phyloP scores from a whole-genome alignment of 768 basidiomycete species.

The Amanita inopinata region DNA sequence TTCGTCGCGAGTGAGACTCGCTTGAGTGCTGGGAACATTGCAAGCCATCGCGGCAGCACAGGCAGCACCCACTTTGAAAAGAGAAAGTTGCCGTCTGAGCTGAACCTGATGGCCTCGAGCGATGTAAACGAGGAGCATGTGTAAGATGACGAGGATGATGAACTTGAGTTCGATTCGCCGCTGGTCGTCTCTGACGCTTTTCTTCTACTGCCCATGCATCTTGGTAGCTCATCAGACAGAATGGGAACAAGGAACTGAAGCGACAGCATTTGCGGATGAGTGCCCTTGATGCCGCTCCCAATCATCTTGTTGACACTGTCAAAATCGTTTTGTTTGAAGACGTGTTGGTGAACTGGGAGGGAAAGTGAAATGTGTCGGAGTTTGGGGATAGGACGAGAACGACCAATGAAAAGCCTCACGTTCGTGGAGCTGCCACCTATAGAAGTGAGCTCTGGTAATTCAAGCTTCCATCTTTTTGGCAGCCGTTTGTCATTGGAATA shows the following conservation, averaged over 20 bases:
- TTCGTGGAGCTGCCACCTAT: slow-evolving; percentile 15
- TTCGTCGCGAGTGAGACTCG: slow-evolving; percentile 12
- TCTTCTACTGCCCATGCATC: neutral
- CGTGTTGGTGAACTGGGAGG: slow-evolving; percentile 15
- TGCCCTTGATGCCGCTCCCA: slow-evolving; percentile 1
- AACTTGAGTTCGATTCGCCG: neutral
- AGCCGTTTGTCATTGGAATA: slow-evolving; percentile 4
- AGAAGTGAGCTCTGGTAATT: slow-evolving; percentile 12
- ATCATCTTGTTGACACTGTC: slow-evolving; percentile 12
- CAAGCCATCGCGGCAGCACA: slow-evolving; percentile 14
- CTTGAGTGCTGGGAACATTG: slow-evolving; percentile 13
- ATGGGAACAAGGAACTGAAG: slow-evolving; percentile 15
- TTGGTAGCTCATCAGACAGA: slow-evolving; percentile 2
- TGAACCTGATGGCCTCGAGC: slow-evolving; percentile 11
- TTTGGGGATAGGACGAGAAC: slow-evolving; percentile 9
- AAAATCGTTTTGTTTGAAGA: slow-evolving; percentile 13
- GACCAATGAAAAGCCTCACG: slow-evolving; percentile 12
- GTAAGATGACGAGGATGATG: neutral
- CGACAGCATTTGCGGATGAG: slow-evolving; percentile 5
- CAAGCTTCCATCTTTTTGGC: slow-evolving; percentile 6
- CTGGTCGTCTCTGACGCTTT: neutral
- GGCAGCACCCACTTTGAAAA: slow-evolving; percentile 16
- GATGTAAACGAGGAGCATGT: neutral
- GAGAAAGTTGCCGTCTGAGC: slow-evolving; percentile 15
- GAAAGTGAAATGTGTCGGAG: slow-evolving; percentile 10